Conservation (phyloP, 257 asterid species). For the Solanum pinnatisectum region DNA sequence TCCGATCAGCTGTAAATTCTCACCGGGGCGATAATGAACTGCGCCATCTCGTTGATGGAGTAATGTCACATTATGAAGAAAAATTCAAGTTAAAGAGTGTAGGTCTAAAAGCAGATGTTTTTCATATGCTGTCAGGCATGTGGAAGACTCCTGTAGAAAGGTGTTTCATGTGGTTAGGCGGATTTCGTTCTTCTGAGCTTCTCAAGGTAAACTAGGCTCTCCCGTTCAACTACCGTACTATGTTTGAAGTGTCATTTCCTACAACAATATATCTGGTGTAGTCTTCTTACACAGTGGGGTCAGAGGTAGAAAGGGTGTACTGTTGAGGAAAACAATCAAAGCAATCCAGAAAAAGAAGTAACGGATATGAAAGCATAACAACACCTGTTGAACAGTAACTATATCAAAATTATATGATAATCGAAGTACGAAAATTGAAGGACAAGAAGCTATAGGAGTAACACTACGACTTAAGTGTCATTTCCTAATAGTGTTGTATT, state of each 20-base stretch:
- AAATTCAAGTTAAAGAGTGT: slow-evolving; percentile 52
- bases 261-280: neutral
- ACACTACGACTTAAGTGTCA: neutral
- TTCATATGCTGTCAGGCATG: slow-evolving; percentile 92
- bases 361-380: neutral
- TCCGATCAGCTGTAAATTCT: slow-evolving; percentile 64
- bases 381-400: neutral
- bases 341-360: neutral
- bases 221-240: neutral
- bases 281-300: neutral
- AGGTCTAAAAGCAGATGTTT: slow-evolving; percentile 66
- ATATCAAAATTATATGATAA: accelerated
- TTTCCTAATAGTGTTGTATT: neutral
- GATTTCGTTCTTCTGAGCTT: slow-evolving; percentile 81
- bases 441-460: neutral
- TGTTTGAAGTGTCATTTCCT: neutral
- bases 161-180: slow-evolving; percentile 98
- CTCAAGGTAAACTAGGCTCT: slow-evolving; percentile 46
- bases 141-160: slow-evolving; percentile 92
- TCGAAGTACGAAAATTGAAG: neutral
- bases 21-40: slow-evolving; percentile 51
- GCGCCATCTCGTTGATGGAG: slow-evolving; percentile 58
- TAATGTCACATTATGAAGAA: slow-evolving; percentile 78
- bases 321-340: neutral
- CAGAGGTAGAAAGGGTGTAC: neutral